These are phyloP conservation scores for Alternaria longipes DNA, from an alignment of 2,329 filamentous ascomycete species.

Conservation along the genomic window DNA sequence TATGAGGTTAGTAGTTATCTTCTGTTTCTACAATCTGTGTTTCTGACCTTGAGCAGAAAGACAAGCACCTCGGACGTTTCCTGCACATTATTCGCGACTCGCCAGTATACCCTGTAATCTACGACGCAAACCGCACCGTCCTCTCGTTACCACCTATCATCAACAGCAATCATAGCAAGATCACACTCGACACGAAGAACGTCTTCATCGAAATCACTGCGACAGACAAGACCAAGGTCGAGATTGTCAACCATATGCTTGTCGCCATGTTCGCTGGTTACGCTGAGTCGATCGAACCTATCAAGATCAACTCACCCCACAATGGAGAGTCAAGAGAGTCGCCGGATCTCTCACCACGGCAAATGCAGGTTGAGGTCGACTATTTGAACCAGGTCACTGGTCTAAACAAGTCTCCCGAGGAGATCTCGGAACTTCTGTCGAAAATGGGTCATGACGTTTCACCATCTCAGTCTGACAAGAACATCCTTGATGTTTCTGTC, in stretches of 20 bases:
- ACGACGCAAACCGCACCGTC: slow-evolving; percentile 84
- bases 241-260: slow-evolving; percentile 94
- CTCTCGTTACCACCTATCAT: slow-evolving; percentile 97
- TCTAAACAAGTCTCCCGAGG: slow-evolving; percentile 74
- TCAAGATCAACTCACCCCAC: slow-evolving; percentile 91
- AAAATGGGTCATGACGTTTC: slow-evolving; percentile 90
- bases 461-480: slow-evolving; percentile 74
- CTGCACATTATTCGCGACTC: slow-evolving; percentile 94
- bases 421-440: slow-evolving; percentile 80
- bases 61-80: slow-evolving; percentile 89
- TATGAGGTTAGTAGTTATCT: slow-evolving; percentile 68
- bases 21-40: background rate
- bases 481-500: slow-evolving; percentile 79
- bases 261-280: slow-evolving; percentile 97
- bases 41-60: slow-evolving; percentile 66
- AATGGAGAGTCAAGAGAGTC: slow-evolving; percentile 84
- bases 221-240: slow-evolving; percentile 93
- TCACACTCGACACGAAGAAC: slow-evolving; percentile 88
- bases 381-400: slow-evolving; percentile 96
- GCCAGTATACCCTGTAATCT: slow-evolving; percentile 94
- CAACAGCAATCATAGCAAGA: slow-evolving; percentile 97
- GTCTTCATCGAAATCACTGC: slow-evolving; percentile 98
- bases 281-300: slow-evolving; percentile 91
- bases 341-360: slow-evolving; percentile 79
- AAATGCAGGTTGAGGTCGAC: slow-evolving; percentile 82